Evolutionary conservation across 345 rosid genomes (phyloP), one percentile per base, ranked within the genome.

Genomic region (Reutealis trisperma): DNA sequence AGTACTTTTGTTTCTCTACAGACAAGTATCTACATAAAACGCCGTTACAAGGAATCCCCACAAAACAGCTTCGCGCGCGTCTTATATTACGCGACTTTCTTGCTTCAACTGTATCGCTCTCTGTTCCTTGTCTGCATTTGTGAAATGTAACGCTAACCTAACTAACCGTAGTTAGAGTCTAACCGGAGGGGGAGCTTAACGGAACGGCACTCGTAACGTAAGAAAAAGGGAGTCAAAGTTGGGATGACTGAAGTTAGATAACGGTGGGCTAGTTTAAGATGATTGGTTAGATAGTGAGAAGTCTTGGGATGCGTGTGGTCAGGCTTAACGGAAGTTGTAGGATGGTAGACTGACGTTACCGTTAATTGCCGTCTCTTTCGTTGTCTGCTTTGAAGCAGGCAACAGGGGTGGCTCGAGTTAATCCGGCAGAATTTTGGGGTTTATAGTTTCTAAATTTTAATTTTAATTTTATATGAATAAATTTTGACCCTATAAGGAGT

Each of bases 371-470:
- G 90, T 87, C 87, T 76, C 76, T 84, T 70, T 84, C 76, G 70
- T 83, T 88, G 92, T 89, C 83, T 89, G 89, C 87, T 89, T 85
- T 88, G 85, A 75, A 78, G 83, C 89, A 86, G 87, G 92, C 89
- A 90, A 88, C 91, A 85, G 66, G 74, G 85, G 19, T 89, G 83
- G 91, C 86, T 82, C 80, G 78, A 82, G 78, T 83, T 84, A 85
- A 81, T 83, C 89, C 84, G 83, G 80, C 80, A 86, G 84, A 86
- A 83, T 75, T 83, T 84, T 68, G 71, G 87, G 89, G 66, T 45
- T 10, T 22, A 47, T 52, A 52, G 57, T 52, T 13, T 52, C 16
- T 16, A 52, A 52, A 13, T n/a, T 75, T 49, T 63, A 70, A 16
- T 70, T 18, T 54, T 64, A 11, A 11, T 8, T 14, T 27, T 37